Percentiles rank a stretch among this genome's conserved stretches.
phyloP scores from a whole-genome alignment of 495 filamentous ascomycete species.

The Trichocladium uniseriatum region DNA sequence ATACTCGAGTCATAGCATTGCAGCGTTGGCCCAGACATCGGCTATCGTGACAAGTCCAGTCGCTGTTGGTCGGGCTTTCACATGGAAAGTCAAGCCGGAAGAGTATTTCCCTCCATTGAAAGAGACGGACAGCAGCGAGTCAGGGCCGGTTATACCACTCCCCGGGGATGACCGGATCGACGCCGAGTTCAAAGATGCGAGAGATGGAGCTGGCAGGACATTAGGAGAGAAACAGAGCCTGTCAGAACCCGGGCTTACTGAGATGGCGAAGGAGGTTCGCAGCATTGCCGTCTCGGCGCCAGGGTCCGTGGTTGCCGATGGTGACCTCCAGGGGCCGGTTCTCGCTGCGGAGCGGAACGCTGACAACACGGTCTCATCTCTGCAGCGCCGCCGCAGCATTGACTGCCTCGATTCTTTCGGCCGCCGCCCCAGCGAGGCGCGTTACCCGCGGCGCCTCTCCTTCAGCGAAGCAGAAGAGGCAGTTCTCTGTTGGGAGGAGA shows the following conservation, averaged over 20 bases:
- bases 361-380: slow-evolving; percentile 14
- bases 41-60: slow-evolving; percentile 28
- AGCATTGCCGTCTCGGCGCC: slow-evolving; percentile 29
- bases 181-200: neutral
- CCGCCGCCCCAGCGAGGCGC: slow-evolving; percentile 41
- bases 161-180: slow-evolving; percentile 3
- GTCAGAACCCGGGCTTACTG: slow-evolving; percentile 7
- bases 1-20: slow-evolving; percentile 26
- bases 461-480: slow-evolving; percentile 87
- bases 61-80: slow-evolving; percentile 37
- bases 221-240: slow-evolving; percentile 4
- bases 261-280: slow-evolving; percentile 18
- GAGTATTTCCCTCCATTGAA: slow-evolving; percentile 39
- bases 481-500: slow-evolving; percentile 59
- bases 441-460: slow-evolving; percentile 73
- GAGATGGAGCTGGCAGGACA: neutral
- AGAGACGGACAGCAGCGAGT: slow-evolving; percentile 23
- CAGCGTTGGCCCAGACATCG: slow-evolving; percentile 31
- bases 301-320: slow-evolving; percentile 37
- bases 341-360: slow-evolving; percentile 28
- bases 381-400: slow-evolving; percentile 44
- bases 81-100: slow-evolving; percentile 47
- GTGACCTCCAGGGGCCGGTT: slow-evolving; percentile 33
- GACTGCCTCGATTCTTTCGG: slow-evolving; percentile 26
- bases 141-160: slow-evolving; percentile 5